Conservation (phyloP, 179 eudicot genomes). For the Corrigiola litoralis region DNA sequence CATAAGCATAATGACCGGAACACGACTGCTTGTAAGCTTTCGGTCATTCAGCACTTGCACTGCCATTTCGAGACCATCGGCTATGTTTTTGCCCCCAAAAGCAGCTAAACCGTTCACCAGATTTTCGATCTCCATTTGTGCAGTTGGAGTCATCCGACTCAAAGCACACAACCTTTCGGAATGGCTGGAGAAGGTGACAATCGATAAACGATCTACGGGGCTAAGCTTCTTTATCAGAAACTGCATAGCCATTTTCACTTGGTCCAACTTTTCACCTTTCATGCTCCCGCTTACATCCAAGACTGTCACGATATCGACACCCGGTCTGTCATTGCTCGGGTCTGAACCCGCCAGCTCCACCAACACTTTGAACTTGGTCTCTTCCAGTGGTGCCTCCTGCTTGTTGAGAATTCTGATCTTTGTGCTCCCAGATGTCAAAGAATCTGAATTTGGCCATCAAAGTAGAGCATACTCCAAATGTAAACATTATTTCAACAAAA, state of each 20-base stretch:
- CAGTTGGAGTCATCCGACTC: conserved; percentile 28
- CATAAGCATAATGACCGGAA: conserved; percentile 15
- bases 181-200: conserved; percentile 52
- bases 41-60: conserved; percentile 1
- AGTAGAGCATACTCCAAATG: too few species aligned
- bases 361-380: not conserved
- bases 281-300: conserved; percentile 65
- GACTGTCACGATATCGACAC: conserved; percentile 61
- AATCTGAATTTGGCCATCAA: too few species aligned
- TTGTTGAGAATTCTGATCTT: too few species aligned
- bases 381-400: not conserved
- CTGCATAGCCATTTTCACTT: conserved; percentile 61
- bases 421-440: too few species aligned
- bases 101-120: not conserved
- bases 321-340: not conserved
- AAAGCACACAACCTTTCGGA: conserved; percentile 50
- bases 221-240: conserved; percentile 58
- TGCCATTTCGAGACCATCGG: not conserved
- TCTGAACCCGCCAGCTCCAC: not conserved
- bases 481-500: too few species aligned
- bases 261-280: conserved; percentile 54
- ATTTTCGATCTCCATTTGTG: not conserved
- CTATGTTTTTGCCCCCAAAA: not conserved
- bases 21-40: not conserved
- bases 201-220: conserved; percentile 54